These are phyloP conservation scores for Boeremia exigua DNA, from an alignment of 2,329 filamentous ascomycete genomes.

Conservation along the genomic window DNA sequence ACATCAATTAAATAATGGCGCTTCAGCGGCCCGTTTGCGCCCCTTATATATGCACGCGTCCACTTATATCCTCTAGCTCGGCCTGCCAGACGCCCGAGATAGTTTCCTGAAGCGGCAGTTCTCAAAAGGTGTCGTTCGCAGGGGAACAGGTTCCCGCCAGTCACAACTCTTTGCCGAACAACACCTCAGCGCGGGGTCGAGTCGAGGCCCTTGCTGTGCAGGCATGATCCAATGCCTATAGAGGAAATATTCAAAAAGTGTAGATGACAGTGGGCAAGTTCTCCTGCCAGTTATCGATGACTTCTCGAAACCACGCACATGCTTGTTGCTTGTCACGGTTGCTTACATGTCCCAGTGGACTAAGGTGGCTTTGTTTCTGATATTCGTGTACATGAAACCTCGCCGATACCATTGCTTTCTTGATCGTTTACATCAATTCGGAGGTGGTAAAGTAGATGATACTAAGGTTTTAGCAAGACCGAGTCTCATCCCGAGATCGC, in stretches of 20 bases:
- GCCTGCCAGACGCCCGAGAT: neutral
- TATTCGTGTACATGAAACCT: neutral
- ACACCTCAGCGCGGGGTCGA: neutral
- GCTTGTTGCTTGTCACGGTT: neutral
- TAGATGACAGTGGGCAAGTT: neutral
- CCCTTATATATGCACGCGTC: neutral
- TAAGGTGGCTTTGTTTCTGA: neutral
- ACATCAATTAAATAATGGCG: no score
- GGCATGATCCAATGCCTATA: neutral
- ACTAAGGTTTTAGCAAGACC: neutral
- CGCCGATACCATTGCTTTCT: no score
- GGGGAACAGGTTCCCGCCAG: conserved; percentile 2
- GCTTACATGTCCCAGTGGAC: no score
- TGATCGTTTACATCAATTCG: neutral
- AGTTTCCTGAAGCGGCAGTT: neutral
- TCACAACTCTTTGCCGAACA: neutral
- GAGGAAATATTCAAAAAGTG: neutral
- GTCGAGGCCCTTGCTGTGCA: neutral
- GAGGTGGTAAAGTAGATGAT: no score
- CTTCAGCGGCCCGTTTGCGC: no score
- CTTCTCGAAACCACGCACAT: neutral
- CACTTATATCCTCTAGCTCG: neutral
- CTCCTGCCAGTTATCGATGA: neutral
- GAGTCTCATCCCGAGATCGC: neutral
- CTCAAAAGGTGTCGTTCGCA: neutral